These are phyloP conservation scores for Aquanectria penicillioides DNA, from an alignment of 2,329 filamentous ascomycete genomes.

Conservation along the genomic window DNA sequence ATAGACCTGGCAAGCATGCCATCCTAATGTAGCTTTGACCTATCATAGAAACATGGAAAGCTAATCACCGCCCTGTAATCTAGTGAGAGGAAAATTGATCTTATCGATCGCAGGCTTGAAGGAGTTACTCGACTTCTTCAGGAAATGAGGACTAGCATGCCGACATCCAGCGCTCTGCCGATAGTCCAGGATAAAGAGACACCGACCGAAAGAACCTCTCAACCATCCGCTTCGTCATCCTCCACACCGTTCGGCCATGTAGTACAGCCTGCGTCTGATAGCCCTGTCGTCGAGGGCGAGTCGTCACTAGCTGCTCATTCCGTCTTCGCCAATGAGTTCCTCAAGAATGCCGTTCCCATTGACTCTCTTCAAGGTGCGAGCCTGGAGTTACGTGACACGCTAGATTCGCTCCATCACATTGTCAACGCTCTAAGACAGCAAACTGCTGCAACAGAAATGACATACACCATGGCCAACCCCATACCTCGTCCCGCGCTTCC, in stretches of 20 bases:
- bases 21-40: too few relatives aligned
- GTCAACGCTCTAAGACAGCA: constrained; percentile 39
- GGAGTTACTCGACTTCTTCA: constrained; percentile 46
- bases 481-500: constrained; percentile 33
- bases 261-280: constrained; percentile 34
- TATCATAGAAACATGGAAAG: too few relatives aligned
- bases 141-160: constrained; percentile 44
- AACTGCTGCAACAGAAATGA: constrained; percentile 36
- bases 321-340: constrained; percentile 57
- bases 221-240: constrained; percentile 24
- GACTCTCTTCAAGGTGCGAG: constrained; percentile 40
- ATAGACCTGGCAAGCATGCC: background rate
- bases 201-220: constrained; percentile 24
- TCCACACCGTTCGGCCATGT: constrained; percentile 33
- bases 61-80: background rate
- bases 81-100: constrained; percentile 52
- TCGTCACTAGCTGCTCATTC: constrained; percentile 58
- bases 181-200: constrained; percentile 23
- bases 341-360: constrained; percentile 49
- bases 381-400: constrained; percentile 47
- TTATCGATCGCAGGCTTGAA: constrained; percentile 49
- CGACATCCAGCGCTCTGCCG: constrained; percentile 20
- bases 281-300: constrained; percentile 54
- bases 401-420: constrained; percentile 47
- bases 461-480: constrained; percentile 34